These are phyloP conservation scores for Penicillium italicum DNA, from an alignment of 2,329 filamentous ascomycete genomes.

Conservation along the genomic window DNA sequence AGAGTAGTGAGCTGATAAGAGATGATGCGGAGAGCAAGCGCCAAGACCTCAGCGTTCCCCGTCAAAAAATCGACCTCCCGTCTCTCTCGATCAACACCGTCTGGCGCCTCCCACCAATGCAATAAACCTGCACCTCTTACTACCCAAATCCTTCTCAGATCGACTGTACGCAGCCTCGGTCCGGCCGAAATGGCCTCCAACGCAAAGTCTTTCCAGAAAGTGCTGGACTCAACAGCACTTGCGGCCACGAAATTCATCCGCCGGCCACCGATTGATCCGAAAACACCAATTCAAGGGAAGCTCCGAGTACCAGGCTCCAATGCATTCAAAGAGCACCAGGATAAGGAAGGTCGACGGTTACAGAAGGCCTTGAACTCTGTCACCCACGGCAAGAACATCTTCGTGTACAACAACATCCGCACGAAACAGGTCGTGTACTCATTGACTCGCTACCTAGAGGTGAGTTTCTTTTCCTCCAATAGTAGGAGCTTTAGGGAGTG, in stretches of 20 bases:
- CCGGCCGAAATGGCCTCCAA: constrained; percentile 39
- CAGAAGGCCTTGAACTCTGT: constrained; percentile 47
- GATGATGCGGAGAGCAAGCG: constrained; percentile 27
- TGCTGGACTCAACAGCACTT: constrained; percentile 41
- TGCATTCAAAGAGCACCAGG: constrained; percentile 40
- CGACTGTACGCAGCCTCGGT: constrained; percentile 15
- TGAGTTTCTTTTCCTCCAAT: constrained; percentile 30
- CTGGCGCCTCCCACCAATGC: constrained; percentile 17
- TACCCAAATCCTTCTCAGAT: background rate
- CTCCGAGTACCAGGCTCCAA: constrained; percentile 39
- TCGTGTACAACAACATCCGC: constrained; percentile 58
- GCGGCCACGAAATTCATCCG: constrained; percentile 37
- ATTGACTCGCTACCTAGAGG: constrained; percentile 54
- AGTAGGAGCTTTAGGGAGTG: no score
- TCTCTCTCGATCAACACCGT: constrained; percentile 16
- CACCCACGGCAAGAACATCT: constrained; percentile 58
- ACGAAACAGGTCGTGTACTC: constrained; percentile 65
- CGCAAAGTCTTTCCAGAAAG: constrained; percentile 31
- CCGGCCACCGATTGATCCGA: constrained; percentile 34
- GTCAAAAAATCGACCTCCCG: constrained; percentile 36
- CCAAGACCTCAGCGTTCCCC: constrained; percentile 27
- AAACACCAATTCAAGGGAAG: constrained; percentile 42
- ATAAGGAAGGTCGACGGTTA: constrained; percentile 39
- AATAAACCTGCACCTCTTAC: constrained; percentile 14
- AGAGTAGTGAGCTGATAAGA: constrained; percentile 16